Base-by-base conservation (phyloP, 768 basidiomycete species). In the Boletus patriciae region DNA sequence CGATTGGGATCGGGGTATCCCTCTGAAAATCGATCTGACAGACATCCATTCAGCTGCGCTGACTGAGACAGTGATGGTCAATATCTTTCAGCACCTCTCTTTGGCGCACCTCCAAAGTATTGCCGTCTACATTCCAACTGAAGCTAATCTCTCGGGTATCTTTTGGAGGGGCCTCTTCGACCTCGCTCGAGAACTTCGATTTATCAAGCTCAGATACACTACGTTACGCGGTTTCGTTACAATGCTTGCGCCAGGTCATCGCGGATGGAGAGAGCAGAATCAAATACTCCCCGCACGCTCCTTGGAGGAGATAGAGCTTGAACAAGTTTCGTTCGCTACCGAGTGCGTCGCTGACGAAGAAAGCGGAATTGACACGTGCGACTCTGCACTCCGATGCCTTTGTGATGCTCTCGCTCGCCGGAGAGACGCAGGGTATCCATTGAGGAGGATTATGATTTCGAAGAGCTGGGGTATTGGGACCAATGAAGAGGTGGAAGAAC, bases 261-360 rank as follows among this genome's bases (percentile, higher is more conserved):
- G 34, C 21, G 53, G 53, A 12, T 54, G 46, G 53, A 18, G 31
- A 41, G 53, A 38, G 38, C 21, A 33, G 31, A 47, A 41, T 33
- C 46, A 41, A 31, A 2, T 9, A 4, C 19, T 54, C 21, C 11
- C 38, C 12, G 38, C 53, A 25, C 46, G 37, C 21, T 11, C 37
- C 25, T 40, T 54, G 53, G 46, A 48, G 29, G 53, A 41, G 52
- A 47, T 47, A 38, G 45, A 47, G 29, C 37, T 46, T 2, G 37
- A 54, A 19, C 37, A 48, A n/a, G 38, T 54, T 12, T 23, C 23
- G 29, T 49, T 54, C 33, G 33, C 46, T n/a, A 42, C 46, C 6
- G 31, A 16, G 7, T 49, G 46, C 23, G 15, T 11, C 23, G 31
- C 40, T 10, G 15, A 11, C 9, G 23, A 42, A 49, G 47, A 31